These are phyloP conservation scores for Dendrobium officinale DNA, from an alignment of 106 monocot genomes.

Conservation along the genomic window DNA sequence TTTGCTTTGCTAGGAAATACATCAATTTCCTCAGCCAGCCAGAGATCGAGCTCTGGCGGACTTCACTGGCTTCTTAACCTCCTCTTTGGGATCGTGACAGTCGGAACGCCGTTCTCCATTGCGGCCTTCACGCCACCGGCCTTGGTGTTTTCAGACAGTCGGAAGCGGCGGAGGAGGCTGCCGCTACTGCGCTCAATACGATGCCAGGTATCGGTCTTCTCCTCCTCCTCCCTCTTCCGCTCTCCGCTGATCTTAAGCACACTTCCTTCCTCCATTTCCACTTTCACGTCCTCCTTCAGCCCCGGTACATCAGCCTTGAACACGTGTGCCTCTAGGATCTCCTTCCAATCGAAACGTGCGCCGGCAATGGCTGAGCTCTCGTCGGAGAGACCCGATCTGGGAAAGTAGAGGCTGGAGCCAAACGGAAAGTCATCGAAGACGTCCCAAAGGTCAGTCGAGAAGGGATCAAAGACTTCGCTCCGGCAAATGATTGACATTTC, in stretches of 20 bases:
- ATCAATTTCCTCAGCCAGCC: not conserved
- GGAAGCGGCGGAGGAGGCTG: constrained; percentile 14
- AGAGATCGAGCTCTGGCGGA: constrained; percentile 10
- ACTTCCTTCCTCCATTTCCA: constrained; percentile 11
- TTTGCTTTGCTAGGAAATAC: no score
- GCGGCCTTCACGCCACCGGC: constrained; percentile 14
- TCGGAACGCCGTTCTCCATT: constrained; percentile 26
- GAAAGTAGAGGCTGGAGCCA: no score
- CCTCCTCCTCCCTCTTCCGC: constrained; percentile 10
- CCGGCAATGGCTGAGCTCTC: not conserved
- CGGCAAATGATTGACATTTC: no score
- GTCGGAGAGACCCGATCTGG: no score
- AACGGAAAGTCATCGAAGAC: no score
- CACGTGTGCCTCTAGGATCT: constrained; percentile 20
- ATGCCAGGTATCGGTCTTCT: constrained; percentile 17
- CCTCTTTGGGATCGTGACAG: constrained; percentile 22
- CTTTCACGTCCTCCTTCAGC: constrained; percentile 7
- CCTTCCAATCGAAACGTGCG: constrained; percentile 19
- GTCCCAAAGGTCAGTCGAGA: no score
- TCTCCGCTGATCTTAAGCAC: constrained; percentile 15
- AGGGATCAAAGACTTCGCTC: no score
- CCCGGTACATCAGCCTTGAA: constrained; percentile 21
- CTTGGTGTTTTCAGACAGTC: constrained; percentile 17
- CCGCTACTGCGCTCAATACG: constrained; percentile 14
- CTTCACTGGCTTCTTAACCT: constrained; percentile 20